phyloP scores from a whole-genome alignment of 805 yeast species.

The Wickerhamomyces queroliae region DNA sequence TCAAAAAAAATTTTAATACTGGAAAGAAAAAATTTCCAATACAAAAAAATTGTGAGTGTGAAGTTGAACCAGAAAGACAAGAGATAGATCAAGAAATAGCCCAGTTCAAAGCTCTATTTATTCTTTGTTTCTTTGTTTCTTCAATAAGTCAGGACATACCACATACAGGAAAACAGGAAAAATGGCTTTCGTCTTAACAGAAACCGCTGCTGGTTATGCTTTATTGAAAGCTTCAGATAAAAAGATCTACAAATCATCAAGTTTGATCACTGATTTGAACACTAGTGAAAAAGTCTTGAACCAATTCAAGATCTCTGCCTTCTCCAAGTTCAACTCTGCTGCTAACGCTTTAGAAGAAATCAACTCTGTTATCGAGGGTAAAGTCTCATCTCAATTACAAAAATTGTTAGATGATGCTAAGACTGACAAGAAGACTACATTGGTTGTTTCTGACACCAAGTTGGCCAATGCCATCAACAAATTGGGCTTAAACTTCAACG shows the following conservation, averaged over 20 bases:
- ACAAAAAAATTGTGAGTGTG: not conserved
- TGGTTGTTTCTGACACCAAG: constrained; percentile 90
- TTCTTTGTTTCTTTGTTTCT: not conserved
- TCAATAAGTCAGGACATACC: not conserved
- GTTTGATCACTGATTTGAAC: constrained; percentile 70
- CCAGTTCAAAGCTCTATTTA: not conserved
- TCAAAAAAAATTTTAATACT: constrained; percentile 1
- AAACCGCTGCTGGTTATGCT: constrained; percentile 99
- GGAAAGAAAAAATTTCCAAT: constrained; percentile 1
- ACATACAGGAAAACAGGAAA: not conserved
- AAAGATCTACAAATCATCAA: constrained; percentile 83
- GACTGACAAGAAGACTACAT: constrained; percentile 76
- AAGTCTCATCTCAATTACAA: constrained; percentile 80
- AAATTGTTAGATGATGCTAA: constrained; percentile 69
- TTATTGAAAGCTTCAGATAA: constrained; percentile 95
- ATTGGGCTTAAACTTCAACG: constrained; percentile 79
- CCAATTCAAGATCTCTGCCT: constrained; percentile 91
- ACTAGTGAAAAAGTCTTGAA: constrained; percentile 79
- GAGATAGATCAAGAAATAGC: too few species aligned
- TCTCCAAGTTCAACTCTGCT: constrained; percentile 91
- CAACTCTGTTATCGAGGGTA: constrained; percentile 86
- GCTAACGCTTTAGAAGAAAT: constrained; percentile 96
- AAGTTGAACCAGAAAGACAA: not conserved
- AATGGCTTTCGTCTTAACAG: constrained; percentile 90
- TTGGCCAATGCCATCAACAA: constrained; percentile 95